A percentile compares a stretch with the other conserved stretches of the same genome.
Evolutionary conservation across 192 early-diverging fungal species (phyloP).

Genomic region (Backusella macrospora): DNA sequence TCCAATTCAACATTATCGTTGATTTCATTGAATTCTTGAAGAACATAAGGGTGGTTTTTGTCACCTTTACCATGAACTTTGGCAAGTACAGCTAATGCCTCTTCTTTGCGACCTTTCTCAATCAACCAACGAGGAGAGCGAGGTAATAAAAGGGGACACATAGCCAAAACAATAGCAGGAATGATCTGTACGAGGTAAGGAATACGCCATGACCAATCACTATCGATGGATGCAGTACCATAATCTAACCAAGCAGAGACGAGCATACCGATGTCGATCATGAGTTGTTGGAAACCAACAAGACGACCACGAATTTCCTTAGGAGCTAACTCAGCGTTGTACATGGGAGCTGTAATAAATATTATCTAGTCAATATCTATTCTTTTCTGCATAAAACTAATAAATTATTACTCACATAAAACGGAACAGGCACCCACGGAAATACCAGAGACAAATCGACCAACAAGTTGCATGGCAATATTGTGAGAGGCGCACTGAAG

Average conservation of each 20-base stretch:
- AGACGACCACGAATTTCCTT: slow-evolving; percentile 80
- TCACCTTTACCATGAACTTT: slow-evolving; percentile 26
- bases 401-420: slow-evolving; percentile 6
- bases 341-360: slow-evolving; percentile 26
- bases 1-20: slow-evolving; percentile 67
- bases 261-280: slow-evolving; percentile 65
- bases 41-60: slow-evolving; percentile 42
- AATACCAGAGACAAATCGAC: slow-evolving; percentile 54
- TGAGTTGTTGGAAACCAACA: slow-evolving; percentile 81
- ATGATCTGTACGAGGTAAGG: slow-evolving; percentile 81
- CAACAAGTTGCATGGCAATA: slow-evolving; percentile 51
- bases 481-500: slow-evolving; percentile 52
- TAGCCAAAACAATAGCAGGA: slow-evolving; percentile 71
- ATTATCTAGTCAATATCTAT: not conserved
- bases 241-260: slow-evolving; percentile 36
- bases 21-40: slow-evolving; percentile 69
- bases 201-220: slow-evolving; percentile 65
- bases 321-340: slow-evolving; percentile 78
- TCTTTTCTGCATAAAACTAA: not conserved
- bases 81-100: slow-evolving; percentile 50
- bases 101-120: slow-evolving; percentile 61
- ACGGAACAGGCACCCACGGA: slow-evolving; percentile 51
- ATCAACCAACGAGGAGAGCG: slow-evolving; percentile 85
- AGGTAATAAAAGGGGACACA: slow-evolving; percentile 74
- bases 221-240: slow-evolving; percentile 15